Base-by-base conservation (phyloP, 2,329 filamentous ascomycete genomes). In the Hymenoscyphus linearis region DNA sequence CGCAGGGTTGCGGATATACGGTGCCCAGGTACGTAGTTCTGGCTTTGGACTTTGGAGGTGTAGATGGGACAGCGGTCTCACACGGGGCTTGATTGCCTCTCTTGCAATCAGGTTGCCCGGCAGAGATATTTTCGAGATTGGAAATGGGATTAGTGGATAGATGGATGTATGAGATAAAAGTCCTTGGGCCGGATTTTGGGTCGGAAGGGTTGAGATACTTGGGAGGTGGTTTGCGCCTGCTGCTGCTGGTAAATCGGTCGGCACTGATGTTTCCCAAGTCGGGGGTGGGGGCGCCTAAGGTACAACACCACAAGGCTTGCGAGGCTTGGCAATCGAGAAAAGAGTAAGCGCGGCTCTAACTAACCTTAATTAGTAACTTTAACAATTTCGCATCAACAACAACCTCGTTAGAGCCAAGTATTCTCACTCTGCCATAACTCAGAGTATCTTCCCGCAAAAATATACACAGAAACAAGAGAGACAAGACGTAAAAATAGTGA, bases 21-120 rank as follows among this genome's bases (percentile, higher is more conserved):
- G 4, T 31, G 27, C 27, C n/a, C n/a, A n/a, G 27, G 44, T 47
- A 22, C 44, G 44, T 47, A n/a, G 18, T 47, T 47, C 44, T 47
- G 44, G 44, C 44, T 25, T 47, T 47, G 22, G 37, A 36, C 22
- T 44, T 16, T 14, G 25, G 40, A n/a, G 27, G 40, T 22, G 44
- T 13, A 26, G 27, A 37, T 55, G 58, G 35, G 44, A 31, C 31
- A 14, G 31, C 13, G 35, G 40, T 50, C 52, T 60, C 54, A 16
- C 44, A 57, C 59, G 59, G 57, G 59, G 59, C 59, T 57, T 60
- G 59, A 60, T 60, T 60, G 59, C 59, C 37, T 14, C 14, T 22
- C 16, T n/a, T 57, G 59, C 59, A 60, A 60, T 57, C 59, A 60
- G 35, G 54, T 60, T 60, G 59, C 59, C 59, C 59, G 59, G 37